Evolutionary conservation across 352 stramenopile species (phyloP).

Genomic region (Globisporangium barbulae): DNA sequence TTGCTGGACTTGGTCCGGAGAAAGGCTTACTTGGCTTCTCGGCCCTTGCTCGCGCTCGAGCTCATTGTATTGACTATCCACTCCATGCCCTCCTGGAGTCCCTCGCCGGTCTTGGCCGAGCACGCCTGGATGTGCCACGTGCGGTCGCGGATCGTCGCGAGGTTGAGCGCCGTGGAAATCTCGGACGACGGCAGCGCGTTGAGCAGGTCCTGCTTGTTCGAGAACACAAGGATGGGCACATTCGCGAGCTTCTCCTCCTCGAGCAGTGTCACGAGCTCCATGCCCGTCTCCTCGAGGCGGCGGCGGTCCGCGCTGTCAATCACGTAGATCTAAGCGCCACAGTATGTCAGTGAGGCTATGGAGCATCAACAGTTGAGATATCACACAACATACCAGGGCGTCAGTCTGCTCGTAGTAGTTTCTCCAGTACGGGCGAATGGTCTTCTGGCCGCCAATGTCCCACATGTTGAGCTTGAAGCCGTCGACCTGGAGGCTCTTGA

Average conservation of each 20-base stretch:
- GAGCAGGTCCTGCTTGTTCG: slow-evolving; percentile 96
- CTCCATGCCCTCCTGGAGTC: slow-evolving; percentile 86
- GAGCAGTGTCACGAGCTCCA: slow-evolving; percentile 91
- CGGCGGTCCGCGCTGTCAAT: slow-evolving; percentile 92
- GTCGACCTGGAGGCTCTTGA: slow-evolving; percentile 94
- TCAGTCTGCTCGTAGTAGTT: slow-evolving; percentile 99
- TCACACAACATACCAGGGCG: slow-evolving; percentile 53
- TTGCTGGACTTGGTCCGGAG: background rate
- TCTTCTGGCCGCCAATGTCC: slow-evolving; percentile 99
- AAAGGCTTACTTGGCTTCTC: slow-evolving; percentile 63
- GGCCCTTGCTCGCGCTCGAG: slow-evolving; percentile 33
- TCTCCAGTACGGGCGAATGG: slow-evolving; percentile 98
- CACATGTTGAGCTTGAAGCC: slow-evolving; percentile 98
- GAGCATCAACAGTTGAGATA: background rate
- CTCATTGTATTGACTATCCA: slow-evolving; percentile 87
- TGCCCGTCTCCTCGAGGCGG: slow-evolving; percentile 91
- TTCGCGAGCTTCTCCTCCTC: slow-evolving; percentile 93
- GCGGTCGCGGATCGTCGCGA: slow-evolving; percentile 85
- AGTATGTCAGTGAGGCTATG: background rate
- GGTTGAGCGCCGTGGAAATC: slow-evolving; percentile 90
- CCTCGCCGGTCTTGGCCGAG: slow-evolving; percentile 88
- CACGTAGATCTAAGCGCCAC: slow-evolving; percentile 84
- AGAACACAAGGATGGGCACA: slow-evolving; percentile 93
- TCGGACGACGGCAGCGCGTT: slow-evolving; percentile 88
- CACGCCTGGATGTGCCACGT: slow-evolving; percentile 91